Evolutionary conservation across 1,284 basidiomycete species (phyloP).

Genomic region (Psilocybe mexicana): DNA sequence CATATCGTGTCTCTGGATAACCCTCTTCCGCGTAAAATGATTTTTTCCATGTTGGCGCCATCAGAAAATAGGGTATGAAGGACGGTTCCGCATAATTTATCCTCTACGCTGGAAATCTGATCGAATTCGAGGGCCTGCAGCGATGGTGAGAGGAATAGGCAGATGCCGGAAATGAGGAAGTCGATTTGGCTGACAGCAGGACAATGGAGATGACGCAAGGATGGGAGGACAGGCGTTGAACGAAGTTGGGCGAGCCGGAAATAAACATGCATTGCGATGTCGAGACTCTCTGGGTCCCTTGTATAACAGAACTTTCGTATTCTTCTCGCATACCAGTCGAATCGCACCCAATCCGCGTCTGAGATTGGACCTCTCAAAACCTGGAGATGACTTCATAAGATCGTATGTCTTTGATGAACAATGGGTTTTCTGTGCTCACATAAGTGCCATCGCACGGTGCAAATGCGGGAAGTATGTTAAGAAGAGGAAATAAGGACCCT

Average conservation of each 20-base stretch:
- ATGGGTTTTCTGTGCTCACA: constrained; percentile 19
- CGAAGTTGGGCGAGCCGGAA: constrained; percentile 31
- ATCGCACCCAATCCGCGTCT: constrained; percentile 28
- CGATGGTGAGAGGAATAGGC: constrained; percentile 29
- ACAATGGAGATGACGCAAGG: constrained; percentile 27
- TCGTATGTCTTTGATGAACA: background rate
- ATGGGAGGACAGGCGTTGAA: constrained; percentile 26
- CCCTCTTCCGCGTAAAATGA: constrained; percentile 25
- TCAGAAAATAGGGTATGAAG: constrained; percentile 28
- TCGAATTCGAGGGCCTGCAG: constrained; percentile 26
- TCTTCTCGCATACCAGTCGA: constrained; percentile 30
- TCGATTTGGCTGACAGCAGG: constrained; percentile 29
- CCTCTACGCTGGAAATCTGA: constrained; percentile 30
- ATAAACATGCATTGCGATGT: constrained; percentile 35
- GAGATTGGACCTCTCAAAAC: constrained; percentile 28
- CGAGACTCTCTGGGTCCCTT: constrained; percentile 28
- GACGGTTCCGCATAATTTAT: constrained; percentile 32
- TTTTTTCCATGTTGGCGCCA: constrained; percentile 25
- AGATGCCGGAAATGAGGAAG: constrained; percentile 32
- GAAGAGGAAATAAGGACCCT: constrained; percentile 30
- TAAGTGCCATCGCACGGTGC: constrained; percentile 27
- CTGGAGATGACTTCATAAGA: constrained; percentile 12
- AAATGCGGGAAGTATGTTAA: constrained; percentile 31
- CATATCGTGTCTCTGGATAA: constrained; percentile 27
- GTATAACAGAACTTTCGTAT: constrained; percentile 30